Conservation (phyloP, 768 basidiomycete species). For the Podaxis mareebaensis region DNA sequence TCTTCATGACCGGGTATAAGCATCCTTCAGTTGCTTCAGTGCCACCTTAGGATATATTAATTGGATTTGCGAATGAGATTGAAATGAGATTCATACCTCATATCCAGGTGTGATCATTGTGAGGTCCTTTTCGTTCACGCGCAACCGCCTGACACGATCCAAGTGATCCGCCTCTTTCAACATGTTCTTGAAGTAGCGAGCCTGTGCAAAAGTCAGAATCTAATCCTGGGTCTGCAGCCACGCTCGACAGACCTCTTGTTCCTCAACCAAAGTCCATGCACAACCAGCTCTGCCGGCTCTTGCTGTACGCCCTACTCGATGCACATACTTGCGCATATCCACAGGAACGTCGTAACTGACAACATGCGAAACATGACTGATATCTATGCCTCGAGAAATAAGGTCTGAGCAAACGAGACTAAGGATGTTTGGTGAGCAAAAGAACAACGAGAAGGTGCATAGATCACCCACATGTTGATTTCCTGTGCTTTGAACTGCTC, state of each 20-base stretch:
- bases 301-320: conserved; percentile 95
- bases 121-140: conserved; percentile 62
- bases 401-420: conserved; percentile 97
- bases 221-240: neutral
- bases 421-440: conserved; percentile 1
- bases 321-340: conserved; percentile 98
- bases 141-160: conserved; percentile 64
- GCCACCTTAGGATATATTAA: conserved; percentile 29
- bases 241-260: conserved; percentile 66
- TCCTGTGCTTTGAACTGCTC: conserved; percentile 80
- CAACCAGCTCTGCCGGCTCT: conserved; percentile 86
- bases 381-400: conserved; percentile 94
- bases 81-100: conserved; percentile 46
- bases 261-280: conserved; percentile 95
- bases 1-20: conserved; percentile 32
- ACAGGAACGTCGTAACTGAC: conserved; percentile 94
- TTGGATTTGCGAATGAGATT: neutral
- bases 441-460: neutral
- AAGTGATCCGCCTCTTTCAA: conserved; percentile 72
- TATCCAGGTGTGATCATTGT: conserved; percentile 58
- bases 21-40: conserved; percentile 38
- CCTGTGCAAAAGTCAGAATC: conserved; percentile 42
- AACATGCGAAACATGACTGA: conserved; percentile 89
- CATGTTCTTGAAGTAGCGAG: conserved; percentile 86
- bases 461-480: conserved; percentile 70